Conservation (phyloP, 495 filamentous ascomycete genomes). For the Xylaria curta region DNA sequence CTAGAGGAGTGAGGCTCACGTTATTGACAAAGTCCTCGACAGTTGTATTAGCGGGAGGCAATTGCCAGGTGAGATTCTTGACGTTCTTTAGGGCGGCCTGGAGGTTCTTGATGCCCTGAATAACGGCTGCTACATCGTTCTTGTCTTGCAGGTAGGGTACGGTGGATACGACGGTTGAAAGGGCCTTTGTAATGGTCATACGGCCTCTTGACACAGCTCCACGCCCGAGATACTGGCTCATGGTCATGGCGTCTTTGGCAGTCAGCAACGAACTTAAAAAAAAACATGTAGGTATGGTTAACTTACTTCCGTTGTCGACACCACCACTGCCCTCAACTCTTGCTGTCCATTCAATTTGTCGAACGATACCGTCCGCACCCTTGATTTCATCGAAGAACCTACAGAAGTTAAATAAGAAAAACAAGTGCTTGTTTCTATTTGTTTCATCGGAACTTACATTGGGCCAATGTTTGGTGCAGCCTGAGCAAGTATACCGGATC, state of each 20-base stretch:
- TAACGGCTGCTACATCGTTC: conserved; percentile 57
- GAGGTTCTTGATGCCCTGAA: conserved; percentile 65
- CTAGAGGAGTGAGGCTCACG: conserved; percentile 19
- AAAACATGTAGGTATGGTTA: neutral
- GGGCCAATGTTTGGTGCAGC: conserved; percentile 72
- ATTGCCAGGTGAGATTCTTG: conserved; percentile 53
- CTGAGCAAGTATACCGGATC: conserved; percentile 69
- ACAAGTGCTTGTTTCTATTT: neutral
- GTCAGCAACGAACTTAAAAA: conserved; percentile 27
- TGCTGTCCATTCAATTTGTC: conserved; percentile 70
- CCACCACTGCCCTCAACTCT: conserved; percentile 62
- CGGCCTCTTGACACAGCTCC: conserved; percentile 66
- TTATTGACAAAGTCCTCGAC: conserved; percentile 58
- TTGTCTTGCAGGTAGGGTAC: conserved; percentile 61
- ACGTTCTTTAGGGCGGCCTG: conserved; percentile 60
- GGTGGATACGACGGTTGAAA: conserved; percentile 61
- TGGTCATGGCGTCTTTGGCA: conserved; percentile 59
- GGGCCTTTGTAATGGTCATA: conserved; percentile 63
- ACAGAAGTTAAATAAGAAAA: conserved; percentile 27
- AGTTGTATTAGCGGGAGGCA: conserved; percentile 54
- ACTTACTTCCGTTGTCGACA: conserved; percentile 48
- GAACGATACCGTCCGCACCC: conserved; percentile 66
- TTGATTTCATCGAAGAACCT: conserved; percentile 63
- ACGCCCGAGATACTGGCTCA: conserved; percentile 70
- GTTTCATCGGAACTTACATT: conserved; percentile 47